Percentiles rank a stretch among this genome's conserved stretches.
Evolutionary conservation across 2,329 filamentous ascomycete genomes (phyloP).

Genomic region (Xylariomycetidae sp.): DNA sequence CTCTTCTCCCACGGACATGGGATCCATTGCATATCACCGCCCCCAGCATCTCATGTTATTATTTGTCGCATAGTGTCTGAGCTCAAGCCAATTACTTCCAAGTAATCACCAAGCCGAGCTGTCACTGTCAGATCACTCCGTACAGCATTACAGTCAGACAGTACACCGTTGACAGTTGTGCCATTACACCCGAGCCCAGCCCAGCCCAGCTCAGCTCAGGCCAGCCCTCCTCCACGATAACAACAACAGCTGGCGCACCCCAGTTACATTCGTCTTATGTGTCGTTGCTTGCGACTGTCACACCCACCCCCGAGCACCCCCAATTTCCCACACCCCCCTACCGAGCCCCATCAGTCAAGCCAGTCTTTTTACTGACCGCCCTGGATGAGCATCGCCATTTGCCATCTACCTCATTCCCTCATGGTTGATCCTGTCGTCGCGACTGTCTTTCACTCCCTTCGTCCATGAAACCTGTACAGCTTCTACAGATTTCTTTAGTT

Average conservation of each 20-base stretch:
- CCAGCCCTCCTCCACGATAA: too few species aligned
- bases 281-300: too few species aligned
- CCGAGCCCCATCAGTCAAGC: not conserved
- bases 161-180: too few species aligned
- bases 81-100: too few species aligned
- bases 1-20: conserved; percentile 13
- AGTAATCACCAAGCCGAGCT: too few species aligned
- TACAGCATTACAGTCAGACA: too few species aligned
- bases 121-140: too few species aligned
- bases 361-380: conserved; percentile 9
- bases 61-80: conserved; percentile 22
- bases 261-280: too few species aligned
- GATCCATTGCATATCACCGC: conserved; percentile 17
- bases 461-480: conserved; percentile 26
- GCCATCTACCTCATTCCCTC: conserved; percentile 12
- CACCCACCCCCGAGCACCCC: conserved; percentile 6
- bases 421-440: conserved; percentile 21
- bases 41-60: conserved; percentile 16
- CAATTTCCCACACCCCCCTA: conserved; percentile 19
- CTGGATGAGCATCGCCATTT: conserved; percentile 24
- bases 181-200: too few species aligned
- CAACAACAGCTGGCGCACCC: too few species aligned
- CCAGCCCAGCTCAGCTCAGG: too few species aligned
- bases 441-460: conserved; percentile 15
- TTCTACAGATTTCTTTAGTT: conserved; percentile 27